These are phyloP conservation scores for Stylosanthes scabra DNA, from an alignment of 331 rosid genomes.

Conservation along the genomic window DNA sequence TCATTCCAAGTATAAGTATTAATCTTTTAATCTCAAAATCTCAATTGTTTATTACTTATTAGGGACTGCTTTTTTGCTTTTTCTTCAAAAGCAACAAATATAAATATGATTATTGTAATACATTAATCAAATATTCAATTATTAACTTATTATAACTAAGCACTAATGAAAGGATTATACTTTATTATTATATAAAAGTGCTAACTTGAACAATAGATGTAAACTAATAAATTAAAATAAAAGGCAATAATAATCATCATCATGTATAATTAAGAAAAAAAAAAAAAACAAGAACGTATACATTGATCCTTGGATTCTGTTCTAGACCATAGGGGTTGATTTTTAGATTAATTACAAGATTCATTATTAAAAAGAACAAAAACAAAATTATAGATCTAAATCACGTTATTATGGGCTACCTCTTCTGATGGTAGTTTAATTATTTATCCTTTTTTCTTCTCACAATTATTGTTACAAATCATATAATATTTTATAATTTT, in stretches of 20 bases:
- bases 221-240: neutral
- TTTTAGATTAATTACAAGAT: conserved; percentile 1
- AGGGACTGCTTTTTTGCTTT: neutral
- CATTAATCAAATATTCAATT: neutral
- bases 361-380: no score
- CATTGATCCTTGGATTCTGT: conserved; percentile 16
- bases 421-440: neutral
- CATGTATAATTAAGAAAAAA: neutral
- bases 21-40: neutral
- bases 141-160: no score
- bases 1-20: neutral
- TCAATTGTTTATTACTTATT: neutral
- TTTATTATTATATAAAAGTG: no score
- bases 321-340: neutral
- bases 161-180: no score
- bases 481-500: neutral
- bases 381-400: neutral
- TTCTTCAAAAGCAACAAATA: neutral
- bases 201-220: neutral
- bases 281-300: neutral
- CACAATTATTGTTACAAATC: neutral
- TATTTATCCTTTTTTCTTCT: neutral
- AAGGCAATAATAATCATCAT: neutral
- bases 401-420: neutral
- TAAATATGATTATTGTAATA: neutral